phyloP scores from a whole-genome alignment of 78 protist species.

The Dictyostelium discoideum region DNA sequence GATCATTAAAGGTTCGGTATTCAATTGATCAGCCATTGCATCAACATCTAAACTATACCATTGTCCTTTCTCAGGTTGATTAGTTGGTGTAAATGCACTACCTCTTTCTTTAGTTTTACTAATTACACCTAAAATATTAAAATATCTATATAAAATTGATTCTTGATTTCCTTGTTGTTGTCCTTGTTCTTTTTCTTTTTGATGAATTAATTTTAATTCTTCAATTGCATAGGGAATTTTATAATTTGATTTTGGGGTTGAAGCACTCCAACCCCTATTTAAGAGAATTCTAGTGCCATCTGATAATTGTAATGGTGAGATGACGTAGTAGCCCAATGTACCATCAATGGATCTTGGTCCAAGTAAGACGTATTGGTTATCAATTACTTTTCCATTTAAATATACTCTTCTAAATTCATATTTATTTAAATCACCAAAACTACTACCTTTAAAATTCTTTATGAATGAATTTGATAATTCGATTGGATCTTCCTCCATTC shows the following conservation, averaged over 20 bases:
- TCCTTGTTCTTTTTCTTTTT: background rate
- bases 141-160: background rate
- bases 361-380: background rate
- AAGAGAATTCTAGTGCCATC: conserved; percentile 17
- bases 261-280: conserved; percentile 61
- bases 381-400: background rate
- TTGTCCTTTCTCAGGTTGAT: conserved; percentile 37
- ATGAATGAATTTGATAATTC: background rate
- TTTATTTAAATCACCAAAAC: background rate
- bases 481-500: conserved; percentile 14
- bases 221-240: background rate
- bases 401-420: conserved; percentile 49
- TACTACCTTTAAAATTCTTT: background rate
- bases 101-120: conserved; percentile 44
- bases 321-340: conserved; percentile 26
- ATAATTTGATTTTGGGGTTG: background rate
- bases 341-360: conserved; percentile 56
- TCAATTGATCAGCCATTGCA: background rate
- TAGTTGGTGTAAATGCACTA: conserved; percentile 52
- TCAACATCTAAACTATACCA: conserved; percentile 37
- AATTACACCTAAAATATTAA: conserved; percentile 22
- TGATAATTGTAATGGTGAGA: conserved; percentile 12
- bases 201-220: background rate
- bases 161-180: background rate
- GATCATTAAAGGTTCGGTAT: conserved; percentile 14